Evolutionary conservation across 495 filamentous ascomycete species (phyloP), one percentile per base, ranked within the genome.

Genomic region (Annulohypoxylon bovei): DNA sequence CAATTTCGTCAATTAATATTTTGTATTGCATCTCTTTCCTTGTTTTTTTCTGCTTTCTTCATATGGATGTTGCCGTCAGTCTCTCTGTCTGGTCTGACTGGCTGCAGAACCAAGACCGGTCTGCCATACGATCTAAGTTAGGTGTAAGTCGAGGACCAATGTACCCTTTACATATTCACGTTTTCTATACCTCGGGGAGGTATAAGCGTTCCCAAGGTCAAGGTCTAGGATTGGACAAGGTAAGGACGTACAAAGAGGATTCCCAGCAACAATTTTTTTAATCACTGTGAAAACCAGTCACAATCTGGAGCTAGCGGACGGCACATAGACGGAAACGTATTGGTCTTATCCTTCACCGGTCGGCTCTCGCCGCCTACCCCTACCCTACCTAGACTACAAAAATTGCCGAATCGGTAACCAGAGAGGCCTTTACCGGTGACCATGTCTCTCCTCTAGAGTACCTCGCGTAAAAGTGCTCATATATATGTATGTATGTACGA

Each of bases 271-370:
- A 49, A 28, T 50, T 27, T 27, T 49, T 50, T 50, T 6, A 27
- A n/a, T 50, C 46, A 14, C n/a, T 22, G 25, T 50, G 39, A 64
- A 62, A 64, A 50, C 39, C 57, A 67, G 68, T 71, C 68, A 63
- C 59, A 71, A 67, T 63, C 58, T 55, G 68, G 60, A 60, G 63
- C 69, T 72, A 72, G 54, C 35, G 59, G 64, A 72, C 59, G 69
- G 69, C 69, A 72, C 69, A 56, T 67, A 63, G 22, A 50, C 53
- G 60, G 46, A 67, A 55, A 72, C 64, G 64, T 64, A 72, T 59
- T 72, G 59, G 69, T 63, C 59, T 72, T 72, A 68, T 72, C 64
- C 69, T 57, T 67, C 69, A 72, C 69, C 69, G 69, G 69, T 72
- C 69, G 69, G 69, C 64, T 16, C 68, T 71, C 69, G 59, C 69